Base-by-base conservation (phyloP, 2,329 filamentous ascomycete species). In the Zasmidium angulare region DNA sequence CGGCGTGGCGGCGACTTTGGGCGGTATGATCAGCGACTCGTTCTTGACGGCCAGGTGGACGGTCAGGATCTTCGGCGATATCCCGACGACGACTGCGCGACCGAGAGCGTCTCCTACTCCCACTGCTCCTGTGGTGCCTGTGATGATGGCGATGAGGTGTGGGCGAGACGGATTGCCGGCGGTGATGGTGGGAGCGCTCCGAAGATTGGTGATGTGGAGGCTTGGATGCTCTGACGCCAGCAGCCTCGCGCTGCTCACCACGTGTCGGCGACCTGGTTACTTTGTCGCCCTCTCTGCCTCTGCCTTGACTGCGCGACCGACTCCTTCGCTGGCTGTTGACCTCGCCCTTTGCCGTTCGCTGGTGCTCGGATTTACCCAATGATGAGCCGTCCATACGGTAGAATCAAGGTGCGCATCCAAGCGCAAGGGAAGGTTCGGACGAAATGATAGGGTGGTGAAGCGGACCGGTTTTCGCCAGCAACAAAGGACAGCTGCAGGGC, bases 301-400 rank as follows among this genome's bases (percentile, higher is more conserved):
- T 52, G 40, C 29, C 47, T 20, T 31, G 36, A 43, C 36, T 43
- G 36, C 36, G 54, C 54, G 48, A 56, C 14, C 40, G 53, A 50
- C 46, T 56, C 36, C 48, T 24, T 12, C 2, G 21, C 4, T 22
- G 55, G 14, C 29, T 31, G 46, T 21, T 50, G 36, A 23, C 51
- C 11, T 53, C 40, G 20, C 40, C 46, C 52, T 59, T n/a, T 23
- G 23, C 40, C 46, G 49, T 46, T 21, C 50, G 40, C 40, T 43
- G 36, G n/a, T 60, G 58, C 49, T 56, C 48, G 26, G 58, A 40
- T 56, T 56, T 53, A 53, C 49, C 58, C 58, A 53, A 46, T 23
- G 60, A 58, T 60, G 63, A 63, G 26, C 59, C 61, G 60, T 59
- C 63, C 66, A 66, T 66, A 24, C 58, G 61, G 61, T 55, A 55